phyloP scores from a whole-genome alignment of 108 stramenopile genomes.

The Pseudonitzschia delicatissima region DNA sequence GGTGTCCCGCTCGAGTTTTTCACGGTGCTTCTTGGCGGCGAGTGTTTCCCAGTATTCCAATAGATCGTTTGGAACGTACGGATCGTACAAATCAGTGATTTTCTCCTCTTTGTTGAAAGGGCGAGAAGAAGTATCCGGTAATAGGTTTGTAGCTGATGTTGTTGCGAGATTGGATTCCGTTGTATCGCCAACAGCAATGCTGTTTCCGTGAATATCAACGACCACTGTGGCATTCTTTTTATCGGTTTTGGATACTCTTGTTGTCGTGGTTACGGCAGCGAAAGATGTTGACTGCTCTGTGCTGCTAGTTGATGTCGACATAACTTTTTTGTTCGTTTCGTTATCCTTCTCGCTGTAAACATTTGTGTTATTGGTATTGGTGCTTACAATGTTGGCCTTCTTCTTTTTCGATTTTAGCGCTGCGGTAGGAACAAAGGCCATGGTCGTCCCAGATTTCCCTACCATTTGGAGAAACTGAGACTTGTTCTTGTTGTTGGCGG shows the following conservation, averaged over 20 bases:
- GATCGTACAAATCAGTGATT: slow-evolving; percentile 68
- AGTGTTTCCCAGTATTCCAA: slow-evolving; percentile 72
- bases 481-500: slow-evolving; percentile 24
- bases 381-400: slow-evolving; percentile 11
- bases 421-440: slow-evolving; percentile 65
- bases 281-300: background rate
- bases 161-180: too few species aligned
- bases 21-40: slow-evolving; percentile 36
- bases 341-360: background rate
- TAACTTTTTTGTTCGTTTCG: background rate
- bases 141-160: slow-evolving; percentile 2
- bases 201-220: slow-evolving; percentile 10
- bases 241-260: slow-evolving; percentile 2
- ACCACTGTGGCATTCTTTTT: background rate
- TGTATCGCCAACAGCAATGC: background rate
- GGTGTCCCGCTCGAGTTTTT: slow-evolving; percentile 49
- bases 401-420: slow-evolving; percentile 21
- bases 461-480: slow-evolving; percentile 39
- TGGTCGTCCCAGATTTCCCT: slow-evolving; percentile 64
- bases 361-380: background rate
- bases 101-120: slow-evolving; percentile 9
- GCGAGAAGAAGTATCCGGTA: background rate
- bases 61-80: slow-evolving; percentile 78
- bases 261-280: background rate
- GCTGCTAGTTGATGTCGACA: slow-evolving; percentile 7